Evolutionary conservation across 257 asterid species (phyloP).

Genomic region (Mitragyna speciosa): DNA sequence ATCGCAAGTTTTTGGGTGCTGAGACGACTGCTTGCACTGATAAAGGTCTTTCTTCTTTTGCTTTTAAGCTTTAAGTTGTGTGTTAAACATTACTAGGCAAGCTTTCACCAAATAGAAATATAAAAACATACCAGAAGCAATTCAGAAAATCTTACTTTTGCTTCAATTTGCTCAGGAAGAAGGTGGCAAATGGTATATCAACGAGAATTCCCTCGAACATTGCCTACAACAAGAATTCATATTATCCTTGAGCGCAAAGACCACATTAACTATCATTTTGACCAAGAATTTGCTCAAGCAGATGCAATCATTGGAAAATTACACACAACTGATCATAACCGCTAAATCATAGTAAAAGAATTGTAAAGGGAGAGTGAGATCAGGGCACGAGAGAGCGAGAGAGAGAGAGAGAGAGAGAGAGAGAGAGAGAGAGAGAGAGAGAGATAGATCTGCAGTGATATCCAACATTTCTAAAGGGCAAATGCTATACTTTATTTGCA

Average conservation of each 20-base stretch:
- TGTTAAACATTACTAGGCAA: background rate
- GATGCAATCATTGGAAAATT: background rate
- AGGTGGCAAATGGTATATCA: conserved; percentile 97
- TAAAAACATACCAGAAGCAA: conserved; percentile 6
- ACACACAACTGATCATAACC: background rate
- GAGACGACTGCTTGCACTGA: background rate
- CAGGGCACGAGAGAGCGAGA: background rate
- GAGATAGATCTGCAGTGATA: background rate
- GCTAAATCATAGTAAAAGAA: background rate
- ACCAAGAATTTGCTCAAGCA: background rate
- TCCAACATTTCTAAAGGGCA: background rate
- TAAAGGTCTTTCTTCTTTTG: background rate
- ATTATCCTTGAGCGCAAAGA: conserved; percentile 12
- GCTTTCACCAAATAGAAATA: background rate
- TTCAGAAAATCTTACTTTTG: conserved; percentile 66
- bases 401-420: background rate
- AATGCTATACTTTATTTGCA: background rate
- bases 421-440: too few relatives aligned
- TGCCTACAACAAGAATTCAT: conserved; percentile 53
- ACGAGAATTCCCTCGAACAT: conserved; percentile 97
- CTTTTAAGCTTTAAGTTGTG: background rate
- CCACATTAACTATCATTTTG: background rate
- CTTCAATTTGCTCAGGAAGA: conserved; percentile 96
- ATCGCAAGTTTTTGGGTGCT: background rate
- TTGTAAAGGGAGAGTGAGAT: background rate